Percentiles rank a stretch among this genome's conserved stretches.
Conservation (phyloP, 768 basidiomycete genomes). For the Gloeophyllum trabeum region DNA sequence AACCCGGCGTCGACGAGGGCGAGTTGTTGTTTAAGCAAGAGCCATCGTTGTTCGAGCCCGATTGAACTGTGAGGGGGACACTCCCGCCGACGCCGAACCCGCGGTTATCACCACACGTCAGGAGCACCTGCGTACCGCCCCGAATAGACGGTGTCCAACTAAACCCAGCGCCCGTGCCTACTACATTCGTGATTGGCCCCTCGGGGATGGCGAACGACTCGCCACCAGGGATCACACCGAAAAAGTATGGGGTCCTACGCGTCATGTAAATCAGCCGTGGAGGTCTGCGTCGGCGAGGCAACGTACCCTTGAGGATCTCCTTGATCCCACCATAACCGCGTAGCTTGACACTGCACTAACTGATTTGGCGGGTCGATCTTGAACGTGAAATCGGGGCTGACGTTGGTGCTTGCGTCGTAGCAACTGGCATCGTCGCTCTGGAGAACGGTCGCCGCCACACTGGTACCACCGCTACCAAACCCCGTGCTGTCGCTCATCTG, state of each 20-base stretch:
- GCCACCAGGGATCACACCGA: conserved; percentile 73
- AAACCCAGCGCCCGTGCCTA: conserved; percentile 51
- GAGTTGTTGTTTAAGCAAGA: conserved; percentile 48
- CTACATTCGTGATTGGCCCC: conserved; percentile 27
- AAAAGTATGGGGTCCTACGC: conserved; percentile 44
- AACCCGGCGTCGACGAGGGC: conserved; percentile 69
- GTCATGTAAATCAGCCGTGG: neutral
- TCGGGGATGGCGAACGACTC: conserved; percentile 58
- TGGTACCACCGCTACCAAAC: conserved; percentile 71
- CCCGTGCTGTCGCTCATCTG: conserved; percentile 49
- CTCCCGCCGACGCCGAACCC: conserved; percentile 67
- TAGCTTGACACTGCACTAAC: conserved; percentile 51
- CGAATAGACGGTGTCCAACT: conserved; percentile 55
- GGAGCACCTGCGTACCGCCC: conserved; percentile 51
- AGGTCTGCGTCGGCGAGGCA: no score
- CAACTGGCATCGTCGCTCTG: conserved; percentile 43
- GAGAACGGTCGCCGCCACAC: conserved; percentile 46
- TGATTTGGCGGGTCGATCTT: conserved; percentile 50
- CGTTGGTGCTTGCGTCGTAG: conserved; percentile 36
- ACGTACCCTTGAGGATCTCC: conserved; percentile 41
- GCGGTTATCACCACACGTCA: conserved; percentile 56
- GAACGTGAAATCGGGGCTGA: conserved; percentile 46
- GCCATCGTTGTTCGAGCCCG: conserved; percentile 33
- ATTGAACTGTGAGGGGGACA: conserved; percentile 38
- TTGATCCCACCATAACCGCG: conserved; percentile 57